Conservation (phyloP, 2,329 filamentous ascomycete species). For the Madurella fahalii region DNA sequence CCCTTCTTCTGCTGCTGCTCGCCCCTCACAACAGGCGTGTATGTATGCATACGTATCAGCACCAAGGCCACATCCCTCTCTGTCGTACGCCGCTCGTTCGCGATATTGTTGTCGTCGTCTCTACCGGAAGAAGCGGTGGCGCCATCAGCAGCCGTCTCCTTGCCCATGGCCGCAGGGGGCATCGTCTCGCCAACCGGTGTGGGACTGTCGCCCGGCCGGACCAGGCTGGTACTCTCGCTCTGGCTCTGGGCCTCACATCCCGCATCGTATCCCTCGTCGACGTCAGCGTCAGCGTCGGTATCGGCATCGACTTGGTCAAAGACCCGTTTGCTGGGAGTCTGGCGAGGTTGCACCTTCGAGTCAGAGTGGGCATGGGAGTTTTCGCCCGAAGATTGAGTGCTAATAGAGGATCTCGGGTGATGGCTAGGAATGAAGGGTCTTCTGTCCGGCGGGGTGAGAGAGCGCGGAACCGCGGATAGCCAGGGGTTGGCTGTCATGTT, state of each 20-base stretch:
- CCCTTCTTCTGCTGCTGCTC: conserved; percentile 6
- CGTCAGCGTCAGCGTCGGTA: not conserved
- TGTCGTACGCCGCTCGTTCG: conserved; percentile 27
- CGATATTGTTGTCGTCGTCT: conserved; percentile 11
- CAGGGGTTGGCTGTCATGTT: conserved; percentile 14
- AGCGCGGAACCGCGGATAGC: conserved; percentile 21
- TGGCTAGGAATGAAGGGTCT: not conserved
- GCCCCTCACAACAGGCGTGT: conserved; percentile 15
- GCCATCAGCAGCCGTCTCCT: not conserved
- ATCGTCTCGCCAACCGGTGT: not conserved
- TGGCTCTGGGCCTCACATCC: not conserved
- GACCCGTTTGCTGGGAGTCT: not conserved
- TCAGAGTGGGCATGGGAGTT: no score
- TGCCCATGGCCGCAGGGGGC: not conserved
- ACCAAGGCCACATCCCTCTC: conserved; percentile 46
- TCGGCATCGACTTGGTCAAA: not conserved
- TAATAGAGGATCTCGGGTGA: not conserved
- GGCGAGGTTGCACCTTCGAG: not conserved
- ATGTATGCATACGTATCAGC: conserved; percentile 41
- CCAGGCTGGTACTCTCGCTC: not conserved
- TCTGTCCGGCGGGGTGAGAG: not conserved
- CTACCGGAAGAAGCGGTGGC: not conserved
- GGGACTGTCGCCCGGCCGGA: not conserved
- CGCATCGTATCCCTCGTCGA: not conserved
- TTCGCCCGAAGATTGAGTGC: no score